These are phyloP conservation scores for Triadica sebifera DNA, from an alignment of 345 rosid genomes.

Conservation along the genomic window DNA sequence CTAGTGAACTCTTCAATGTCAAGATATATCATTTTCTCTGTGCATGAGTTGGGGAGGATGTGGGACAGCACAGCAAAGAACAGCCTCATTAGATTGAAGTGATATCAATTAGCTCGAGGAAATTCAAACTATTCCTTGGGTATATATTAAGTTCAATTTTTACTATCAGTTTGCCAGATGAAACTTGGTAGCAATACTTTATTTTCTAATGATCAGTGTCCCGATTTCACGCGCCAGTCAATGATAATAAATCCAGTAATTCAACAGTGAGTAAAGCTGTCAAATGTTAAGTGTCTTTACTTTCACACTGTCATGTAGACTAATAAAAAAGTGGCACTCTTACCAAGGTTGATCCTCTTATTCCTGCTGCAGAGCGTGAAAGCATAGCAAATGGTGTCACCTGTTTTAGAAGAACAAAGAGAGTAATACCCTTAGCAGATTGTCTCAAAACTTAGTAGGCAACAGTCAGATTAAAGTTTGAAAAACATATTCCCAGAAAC, in stretches of 20 bases:
- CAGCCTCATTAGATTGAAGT: neutral
- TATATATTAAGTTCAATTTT: neutral
- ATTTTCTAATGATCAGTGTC: too few relatives aligned
- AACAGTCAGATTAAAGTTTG: neutral
- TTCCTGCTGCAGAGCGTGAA: constrained; percentile 91
- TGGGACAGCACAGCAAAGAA: neutral
- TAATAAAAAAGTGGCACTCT: constrained; percentile 4
- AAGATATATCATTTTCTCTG: neutral
- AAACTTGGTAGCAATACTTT: too few relatives aligned
- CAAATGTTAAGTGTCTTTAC: neutral
- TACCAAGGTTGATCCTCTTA: constrained; percentile 94
- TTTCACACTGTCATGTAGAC: neutral
- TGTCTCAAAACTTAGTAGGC: neutral
- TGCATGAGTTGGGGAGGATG: neutral
- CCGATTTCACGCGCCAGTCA: too few relatives aligned
- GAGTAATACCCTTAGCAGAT: neutral
- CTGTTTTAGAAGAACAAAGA: constrained; percentile 36
- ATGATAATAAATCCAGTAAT: neutral
- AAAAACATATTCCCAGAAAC: neutral
- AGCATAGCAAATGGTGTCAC: constrained; percentile 96
- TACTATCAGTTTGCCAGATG: neutral
- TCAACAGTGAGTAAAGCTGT: neutral
- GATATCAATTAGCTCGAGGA: neutral
- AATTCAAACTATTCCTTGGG: neutral
- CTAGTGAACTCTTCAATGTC: neutral